Conservation (phyloP, 306 rosid genomes). For the Leucaena leucocephala region DNA sequence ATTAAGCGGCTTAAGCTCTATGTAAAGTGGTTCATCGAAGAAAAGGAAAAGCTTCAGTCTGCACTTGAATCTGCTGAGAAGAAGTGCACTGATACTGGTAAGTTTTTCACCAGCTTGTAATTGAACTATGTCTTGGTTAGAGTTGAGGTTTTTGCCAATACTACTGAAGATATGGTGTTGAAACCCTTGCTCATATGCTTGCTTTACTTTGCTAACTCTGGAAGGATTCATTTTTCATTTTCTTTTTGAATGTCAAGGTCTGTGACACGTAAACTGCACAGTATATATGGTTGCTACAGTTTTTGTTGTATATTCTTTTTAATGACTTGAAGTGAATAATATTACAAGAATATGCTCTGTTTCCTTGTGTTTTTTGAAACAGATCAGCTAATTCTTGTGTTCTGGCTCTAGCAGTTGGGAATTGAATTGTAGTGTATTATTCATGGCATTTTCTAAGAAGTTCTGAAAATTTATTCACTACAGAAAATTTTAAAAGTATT, state of each 20-base stretch:
- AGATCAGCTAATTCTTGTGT: background rate
- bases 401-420: background rate
- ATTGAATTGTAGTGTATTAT: background rate
- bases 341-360: background rate
- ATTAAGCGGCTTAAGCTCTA: constrained; percentile 75
- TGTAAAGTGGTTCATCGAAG: constrained; percentile 67
- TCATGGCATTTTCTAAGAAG: background rate
- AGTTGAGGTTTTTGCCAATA: background rate
- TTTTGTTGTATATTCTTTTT: background rate
- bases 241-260: background rate
- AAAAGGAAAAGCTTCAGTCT: constrained; percentile 65
- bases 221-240: background rate
- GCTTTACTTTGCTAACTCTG: background rate
- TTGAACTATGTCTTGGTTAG: background rate
- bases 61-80: constrained; percentile 64
- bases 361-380: background rate
- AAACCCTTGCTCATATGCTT: background rate
- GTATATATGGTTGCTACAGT: background rate
- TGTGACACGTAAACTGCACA: background rate
- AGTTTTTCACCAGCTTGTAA: background rate
- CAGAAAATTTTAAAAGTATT: background rate
- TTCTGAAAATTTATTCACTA: background rate
- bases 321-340: background rate
- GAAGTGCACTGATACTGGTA: constrained; percentile 75
- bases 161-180: background rate